These are phyloP conservation scores for Daldinia eschscholtzii DNA, from an alignment of 2,329 filamentous ascomycete genomes.

Conservation along the genomic window DNA sequence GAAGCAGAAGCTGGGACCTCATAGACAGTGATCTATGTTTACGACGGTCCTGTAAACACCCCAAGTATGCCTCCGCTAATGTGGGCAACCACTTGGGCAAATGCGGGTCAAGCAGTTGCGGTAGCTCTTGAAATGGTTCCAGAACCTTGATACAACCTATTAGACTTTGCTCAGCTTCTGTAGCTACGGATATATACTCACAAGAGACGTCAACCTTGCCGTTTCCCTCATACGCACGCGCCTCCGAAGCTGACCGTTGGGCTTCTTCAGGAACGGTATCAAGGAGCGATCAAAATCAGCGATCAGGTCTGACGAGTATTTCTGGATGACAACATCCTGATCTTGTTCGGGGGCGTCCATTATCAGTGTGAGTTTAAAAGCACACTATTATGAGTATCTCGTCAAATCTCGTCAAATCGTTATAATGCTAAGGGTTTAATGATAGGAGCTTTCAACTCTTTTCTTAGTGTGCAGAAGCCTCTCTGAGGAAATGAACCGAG, in stretches of 20 bases:
- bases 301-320: slow-evolving; percentile 70
- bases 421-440: neutral
- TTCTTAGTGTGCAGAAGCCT: neutral
- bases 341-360: slow-evolving; percentile 75
- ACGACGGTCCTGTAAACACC: slow-evolving; percentile 66
- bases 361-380: slow-evolving; percentile 4
- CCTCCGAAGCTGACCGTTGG: slow-evolving; percentile 62
- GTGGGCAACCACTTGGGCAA: slow-evolving; percentile 80
- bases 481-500: neutral
- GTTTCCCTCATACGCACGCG: slow-evolving; percentile 65
- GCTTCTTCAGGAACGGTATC: slow-evolving; percentile 65
- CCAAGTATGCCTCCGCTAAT: slow-evolving; percentile 81
- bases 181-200: slow-evolving; percentile 49
- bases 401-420: neutral
- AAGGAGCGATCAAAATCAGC: slow-evolving; percentile 69
- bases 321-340: slow-evolving; percentile 72
- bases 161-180: slow-evolving; percentile 29
- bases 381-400: neutral
- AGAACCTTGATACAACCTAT: slow-evolving; percentile 64
- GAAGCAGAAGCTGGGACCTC: slow-evolving; percentile 60
- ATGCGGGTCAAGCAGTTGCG: slow-evolving; percentile 89
- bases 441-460: neutral
- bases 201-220: slow-evolving; percentile 61
- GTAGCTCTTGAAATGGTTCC: slow-evolving; percentile 94
- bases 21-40: slow-evolving; percentile 56